Base-by-base conservation (phyloP, 495 filamentous ascomycete species). In the Penicillium steckii region DNA sequence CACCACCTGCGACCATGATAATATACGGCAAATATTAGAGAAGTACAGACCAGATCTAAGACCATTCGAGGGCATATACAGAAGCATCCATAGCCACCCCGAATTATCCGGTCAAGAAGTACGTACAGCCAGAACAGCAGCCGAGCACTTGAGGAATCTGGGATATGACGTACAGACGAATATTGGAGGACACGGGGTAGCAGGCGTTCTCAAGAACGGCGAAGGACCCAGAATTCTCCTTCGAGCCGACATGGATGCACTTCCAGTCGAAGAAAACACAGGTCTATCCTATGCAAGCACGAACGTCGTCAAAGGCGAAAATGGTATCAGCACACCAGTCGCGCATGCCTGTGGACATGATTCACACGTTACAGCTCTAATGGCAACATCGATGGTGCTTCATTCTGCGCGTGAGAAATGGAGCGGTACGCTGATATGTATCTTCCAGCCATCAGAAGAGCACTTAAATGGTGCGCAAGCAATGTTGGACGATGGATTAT, bases 301-400 rank as follows among this genome's bases (percentile, higher is more conserved):
- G 15, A 53, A 54, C 6, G 70, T 68, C 51, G 56, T 62, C 5
- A 73, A 73, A 43, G 70, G 78, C 54, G 53, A 52, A 4, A 65
- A 78, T 18, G 83, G 82, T 3, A 47, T 59, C 0, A 64, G 68
- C 38, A 71, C 72, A 37, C 79, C 80, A 0, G 81, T 84, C 1
- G 85, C 85, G 84, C 84, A 87, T 61, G 82, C 85, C 25, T 86
- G 83, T 63, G 84, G 84, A 1, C 84, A 88, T 51, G 85, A 88
- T 54, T 77, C 81, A 55, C 83, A 88, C 58, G 72, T 85, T 9
- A 65, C 77, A 0, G 60, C 57, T 13, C 64, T 86, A 12, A 65
- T 86, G 35, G 82, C 73, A 2, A 71, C 75, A 2, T 75, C 82
- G 0, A 59, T 67, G 27, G 64, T 79, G 0, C 61, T 87, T 13